Conservation (phyloP, 495 filamentous ascomycete genomes). For the Pyrenula massariospora region DNA sequence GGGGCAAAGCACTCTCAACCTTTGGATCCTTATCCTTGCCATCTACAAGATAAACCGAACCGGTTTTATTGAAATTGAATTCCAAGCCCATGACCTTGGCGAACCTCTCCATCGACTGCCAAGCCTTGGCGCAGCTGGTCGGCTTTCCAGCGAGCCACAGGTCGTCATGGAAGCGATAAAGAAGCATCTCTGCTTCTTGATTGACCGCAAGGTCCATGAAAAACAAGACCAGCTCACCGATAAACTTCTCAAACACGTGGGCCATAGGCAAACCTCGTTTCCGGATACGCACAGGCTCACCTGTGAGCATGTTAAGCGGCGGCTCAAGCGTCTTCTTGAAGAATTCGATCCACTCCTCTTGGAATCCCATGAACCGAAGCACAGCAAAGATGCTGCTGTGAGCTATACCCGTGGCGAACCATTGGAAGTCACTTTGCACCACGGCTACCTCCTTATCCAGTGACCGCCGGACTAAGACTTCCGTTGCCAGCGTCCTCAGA, state of each 20-base stretch:
- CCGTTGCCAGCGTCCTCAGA: conserved; percentile 42
- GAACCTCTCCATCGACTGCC: conserved; percentile 38
- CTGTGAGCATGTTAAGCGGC: conserved; percentile 36
- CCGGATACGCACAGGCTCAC: conserved; percentile 30
- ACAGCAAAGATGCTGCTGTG: conserved; percentile 41
- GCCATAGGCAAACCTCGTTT: conserved; percentile 38
- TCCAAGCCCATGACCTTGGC: conserved; percentile 35
- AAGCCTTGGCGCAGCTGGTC: conserved; percentile 33
- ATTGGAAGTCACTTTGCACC: conserved; percentile 43
- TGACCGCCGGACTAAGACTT: conserved; percentile 36
- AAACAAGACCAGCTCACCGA: conserved; percentile 44
- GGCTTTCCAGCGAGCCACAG: conserved; percentile 47
- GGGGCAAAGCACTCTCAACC: conserved; percentile 3
- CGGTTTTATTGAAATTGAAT: conserved; percentile 40
- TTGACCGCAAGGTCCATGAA: conserved; percentile 49
- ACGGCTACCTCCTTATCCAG: conserved; percentile 40
- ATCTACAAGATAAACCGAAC: conserved; percentile 27
- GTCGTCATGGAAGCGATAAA: conserved; percentile 48
- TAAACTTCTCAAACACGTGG: conserved; percentile 38
- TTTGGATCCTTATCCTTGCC: not conserved
- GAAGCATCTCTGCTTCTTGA: conserved; percentile 31
- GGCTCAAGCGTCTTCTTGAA: conserved; percentile 43
- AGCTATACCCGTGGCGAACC: conserved; percentile 32
- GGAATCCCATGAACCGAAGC: conserved; percentile 40
- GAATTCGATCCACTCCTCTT: conserved; percentile 38